Evolutionary conservation across 139 green algal species (phyloP).

Genomic region (Micractinium conductrix): DNA sequence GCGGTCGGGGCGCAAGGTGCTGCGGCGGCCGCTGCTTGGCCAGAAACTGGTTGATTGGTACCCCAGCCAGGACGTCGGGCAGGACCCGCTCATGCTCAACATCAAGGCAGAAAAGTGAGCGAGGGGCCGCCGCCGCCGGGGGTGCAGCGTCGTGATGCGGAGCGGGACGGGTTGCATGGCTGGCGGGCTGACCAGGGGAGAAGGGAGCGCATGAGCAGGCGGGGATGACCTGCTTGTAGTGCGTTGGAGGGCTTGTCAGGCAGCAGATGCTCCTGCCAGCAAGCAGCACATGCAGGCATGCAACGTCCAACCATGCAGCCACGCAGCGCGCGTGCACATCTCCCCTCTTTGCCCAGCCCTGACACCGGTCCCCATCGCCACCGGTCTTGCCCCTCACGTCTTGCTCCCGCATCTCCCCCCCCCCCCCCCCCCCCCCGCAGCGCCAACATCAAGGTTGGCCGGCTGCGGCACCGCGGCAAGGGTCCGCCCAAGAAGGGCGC

Average conservation of each 20-base stretch:
- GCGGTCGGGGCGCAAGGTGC: constrained; percentile 70
- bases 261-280: no score
- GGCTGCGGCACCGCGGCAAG: constrained; percentile 59
- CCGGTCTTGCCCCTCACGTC: background rate
- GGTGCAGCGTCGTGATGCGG: background rate
- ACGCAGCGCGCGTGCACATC: no score
- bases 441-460: constrained; percentile 58
- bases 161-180: background rate
- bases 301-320: background rate
- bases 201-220: background rate
- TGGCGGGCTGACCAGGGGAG: background rate
- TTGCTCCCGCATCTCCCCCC: background rate
- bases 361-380: background rate
- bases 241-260: no score
- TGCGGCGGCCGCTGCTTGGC: constrained; percentile 59
- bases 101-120: constrained; percentile 53
- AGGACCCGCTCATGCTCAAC: constrained; percentile 65
- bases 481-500: constrained; percentile 65
- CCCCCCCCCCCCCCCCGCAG: constrained; percentile 12
- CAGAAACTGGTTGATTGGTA: constrained; percentile 63
- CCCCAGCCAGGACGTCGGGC: constrained; percentile 41
- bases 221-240: no score
- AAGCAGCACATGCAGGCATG: background rate
- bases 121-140: background rate
- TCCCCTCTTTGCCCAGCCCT: no score